Base-by-base conservation (phyloP, 805 yeast genomes). In the Diddensiella transvaalensis region DNA sequence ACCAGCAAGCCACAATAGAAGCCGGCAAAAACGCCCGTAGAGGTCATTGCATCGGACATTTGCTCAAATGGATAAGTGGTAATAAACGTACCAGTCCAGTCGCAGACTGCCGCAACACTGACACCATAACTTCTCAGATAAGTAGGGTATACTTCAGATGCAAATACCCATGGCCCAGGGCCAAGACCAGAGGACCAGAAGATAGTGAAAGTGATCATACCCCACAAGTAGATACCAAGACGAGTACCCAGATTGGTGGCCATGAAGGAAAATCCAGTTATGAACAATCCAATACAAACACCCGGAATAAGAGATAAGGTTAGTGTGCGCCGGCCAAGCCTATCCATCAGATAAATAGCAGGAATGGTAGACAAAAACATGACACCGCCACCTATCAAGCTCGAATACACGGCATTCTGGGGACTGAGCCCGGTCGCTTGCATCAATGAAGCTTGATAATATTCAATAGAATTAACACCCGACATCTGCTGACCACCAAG, bases 401-500 rank as follows among this genome's bases (percentile, higher is more conserved):
- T 75, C 3, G 80, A 74, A 17, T 73, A 67, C 39, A 77, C 64
- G 2, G 73, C 69, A 1, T 77, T 71, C 11, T 71, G 59, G 1
- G 78, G 76, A 36, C 58, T 61, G 18, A 77, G 67, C 17, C 82
- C 82, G 50, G 77, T 65, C 2, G 77, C 67, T 50, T 70, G 62
- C 62, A 77, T 75, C 38, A 77, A 67, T 3, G 72, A 67, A 19
- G 78, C 78, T n/a, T 80, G 74, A 58, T 76, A 77, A 57, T 77
- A 77, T 47, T 73, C 76, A 30, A 42, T 42, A 15, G 46, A 26
- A 30, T 48, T 48, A 15, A 48, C 48, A 21, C 52, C 52, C 21
- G 52, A 24, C 37, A 45, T 36, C 19, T 48, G 48, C 40, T 48
- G 52, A 11, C 51, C 48, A 3, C 48, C 44, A 6, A 48, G 24